Conservation (phyloP, 495 filamentous ascomycete genomes). For the Corynascus novoguineensis region DNA sequence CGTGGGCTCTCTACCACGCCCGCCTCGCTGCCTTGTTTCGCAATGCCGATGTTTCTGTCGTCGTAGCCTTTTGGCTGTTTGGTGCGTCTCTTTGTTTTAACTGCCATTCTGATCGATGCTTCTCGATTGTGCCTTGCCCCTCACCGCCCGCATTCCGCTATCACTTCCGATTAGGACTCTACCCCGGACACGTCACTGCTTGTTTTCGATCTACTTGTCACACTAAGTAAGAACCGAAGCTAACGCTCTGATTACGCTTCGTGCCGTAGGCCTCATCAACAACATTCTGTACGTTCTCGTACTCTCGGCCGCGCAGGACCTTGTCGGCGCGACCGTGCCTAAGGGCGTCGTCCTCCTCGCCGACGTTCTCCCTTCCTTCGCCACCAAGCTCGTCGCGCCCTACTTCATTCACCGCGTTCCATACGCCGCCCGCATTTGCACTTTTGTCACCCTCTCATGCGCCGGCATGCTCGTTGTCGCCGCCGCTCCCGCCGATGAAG, state of each 20-base stretch:
- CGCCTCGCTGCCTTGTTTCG: constrained; percentile 59
- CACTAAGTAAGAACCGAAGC: too few relatives aligned
- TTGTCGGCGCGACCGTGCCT: constrained; percentile 76
- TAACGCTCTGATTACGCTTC: neutral
- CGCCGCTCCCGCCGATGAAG: constrained; percentile 59
- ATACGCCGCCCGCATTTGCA: constrained; percentile 66
- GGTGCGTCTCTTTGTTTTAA: constrained; percentile 53
- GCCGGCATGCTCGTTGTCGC: constrained; percentile 86
- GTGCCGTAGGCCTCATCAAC: constrained; percentile 79
- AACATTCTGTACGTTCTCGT: constrained; percentile 98
- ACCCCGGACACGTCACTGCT: too few relatives aligned
- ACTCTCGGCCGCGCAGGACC: constrained; percentile 89
- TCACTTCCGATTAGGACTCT: neutral
- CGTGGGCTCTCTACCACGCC: constrained; percentile 63
- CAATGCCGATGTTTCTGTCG: constrained; percentile 65
- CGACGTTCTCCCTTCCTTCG: constrained; percentile 83
- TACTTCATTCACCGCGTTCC: constrained; percentile 88
- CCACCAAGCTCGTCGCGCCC: constrained; percentile 80
- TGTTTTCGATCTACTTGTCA: too few relatives aligned
- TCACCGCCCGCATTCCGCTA: neutral
- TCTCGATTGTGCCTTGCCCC: neutral
- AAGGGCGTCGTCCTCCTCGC: constrained; percentile 91
- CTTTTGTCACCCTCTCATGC: constrained; percentile 66
- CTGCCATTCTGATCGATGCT: too few relatives aligned
- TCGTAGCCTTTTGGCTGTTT: constrained; percentile 86